phyloP scores from a whole-genome alignment of 768 basidiomycete genomes.

The Podaxis rugospora region DNA sequence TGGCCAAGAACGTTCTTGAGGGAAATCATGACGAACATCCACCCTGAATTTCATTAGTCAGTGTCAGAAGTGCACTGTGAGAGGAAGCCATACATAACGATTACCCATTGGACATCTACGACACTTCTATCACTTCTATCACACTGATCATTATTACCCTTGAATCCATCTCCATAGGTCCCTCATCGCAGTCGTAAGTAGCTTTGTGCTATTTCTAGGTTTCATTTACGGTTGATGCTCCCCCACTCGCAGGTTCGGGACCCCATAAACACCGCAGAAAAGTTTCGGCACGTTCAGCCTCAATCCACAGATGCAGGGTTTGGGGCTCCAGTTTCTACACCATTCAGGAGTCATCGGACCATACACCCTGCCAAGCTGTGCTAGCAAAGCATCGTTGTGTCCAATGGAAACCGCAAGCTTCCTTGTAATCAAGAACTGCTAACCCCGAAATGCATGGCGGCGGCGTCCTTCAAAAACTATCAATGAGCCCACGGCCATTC shows the following conservation, averaged over 20 bases:
- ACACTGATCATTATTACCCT: neutral
- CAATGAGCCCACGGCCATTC: neutral
- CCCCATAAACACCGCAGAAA: constrained; percentile 1
- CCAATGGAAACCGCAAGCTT: neutral
- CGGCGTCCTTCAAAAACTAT: constrained; percentile 10
- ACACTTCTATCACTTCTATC: neutral
- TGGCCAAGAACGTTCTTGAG: neutral
- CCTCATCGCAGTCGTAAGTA: neutral
- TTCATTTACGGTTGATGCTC: neutral
- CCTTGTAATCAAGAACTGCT: neutral
- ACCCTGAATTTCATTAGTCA: neutral
- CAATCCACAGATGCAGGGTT: neutral
- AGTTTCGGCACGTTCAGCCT: neutral
- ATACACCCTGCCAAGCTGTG: constrained; percentile 2
- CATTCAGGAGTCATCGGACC: constrained; percentile 5
- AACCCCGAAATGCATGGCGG: constrained; percentile 8
- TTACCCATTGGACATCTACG: neutral
- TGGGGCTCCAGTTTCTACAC: neutral
- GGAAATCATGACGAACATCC: neutral
- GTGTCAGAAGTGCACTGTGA: neutral
- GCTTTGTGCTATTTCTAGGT: neutral
- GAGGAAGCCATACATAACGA: neutral
- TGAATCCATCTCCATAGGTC: neutral
- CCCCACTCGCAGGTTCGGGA: neutral
- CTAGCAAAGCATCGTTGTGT: neutral